Percentiles rank a stretch among this genome's conserved stretches.
These are phyloP conservation scores for Paradendryphiella salina DNA, from an alignment of 2,329 filamentous ascomycete species.

Conservation along the genomic window DNA sequence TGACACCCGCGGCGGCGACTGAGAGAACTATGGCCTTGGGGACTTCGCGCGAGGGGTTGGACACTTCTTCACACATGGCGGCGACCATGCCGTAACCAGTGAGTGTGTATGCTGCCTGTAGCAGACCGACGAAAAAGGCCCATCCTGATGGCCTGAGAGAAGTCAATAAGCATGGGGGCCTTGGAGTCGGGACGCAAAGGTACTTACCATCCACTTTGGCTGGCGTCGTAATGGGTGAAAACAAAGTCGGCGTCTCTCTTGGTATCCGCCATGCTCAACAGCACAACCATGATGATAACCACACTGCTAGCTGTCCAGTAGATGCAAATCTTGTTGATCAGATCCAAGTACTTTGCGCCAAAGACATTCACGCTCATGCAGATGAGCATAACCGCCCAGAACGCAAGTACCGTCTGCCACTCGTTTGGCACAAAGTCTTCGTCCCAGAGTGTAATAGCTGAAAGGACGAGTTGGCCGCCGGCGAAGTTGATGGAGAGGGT, in stretches of 20 bases:
- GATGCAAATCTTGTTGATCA: slow-evolving; percentile 74
- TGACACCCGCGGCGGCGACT: slow-evolving; percentile 67
- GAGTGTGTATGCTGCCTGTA: slow-evolving; percentile 66
- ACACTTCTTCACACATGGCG: slow-evolving; percentile 73
- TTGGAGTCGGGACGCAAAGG: background rate
- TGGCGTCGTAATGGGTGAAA: slow-evolving; percentile 69
- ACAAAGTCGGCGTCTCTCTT: slow-evolving; percentile 65
- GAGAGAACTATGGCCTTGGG: slow-evolving; percentile 72
- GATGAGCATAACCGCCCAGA: slow-evolving; percentile 71
- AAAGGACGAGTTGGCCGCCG: slow-evolving; percentile 65
- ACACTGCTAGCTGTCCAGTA: slow-evolving; percentile 71
- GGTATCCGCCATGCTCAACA: slow-evolving; percentile 64
- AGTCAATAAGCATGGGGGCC: background rate
- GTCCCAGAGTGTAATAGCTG: slow-evolving; percentile 70
- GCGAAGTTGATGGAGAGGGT: slow-evolving; percentile 68
- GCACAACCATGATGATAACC: slow-evolving; percentile 67
- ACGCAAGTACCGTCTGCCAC: slow-evolving; percentile 72
- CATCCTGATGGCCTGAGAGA: slow-evolving; percentile 62
- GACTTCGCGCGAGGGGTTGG: slow-evolving; percentile 68
- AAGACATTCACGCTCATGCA: slow-evolving; percentile 69
- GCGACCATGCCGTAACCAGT: slow-evolving; percentile 73
- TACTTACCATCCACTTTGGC: slow-evolving; percentile 62
- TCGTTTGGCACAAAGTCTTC: slow-evolving; percentile 67
- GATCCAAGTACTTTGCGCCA: slow-evolving; percentile 62
- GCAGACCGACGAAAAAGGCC: slow-evolving; percentile 72